A percentile compares a stretch with the other conserved stretches of the same genome.
These are phyloP conservation scores for Venturiaceae sp. DNA, from an alignment of 2,329 filamentous ascomycete species.

Conservation along the genomic window DNA sequence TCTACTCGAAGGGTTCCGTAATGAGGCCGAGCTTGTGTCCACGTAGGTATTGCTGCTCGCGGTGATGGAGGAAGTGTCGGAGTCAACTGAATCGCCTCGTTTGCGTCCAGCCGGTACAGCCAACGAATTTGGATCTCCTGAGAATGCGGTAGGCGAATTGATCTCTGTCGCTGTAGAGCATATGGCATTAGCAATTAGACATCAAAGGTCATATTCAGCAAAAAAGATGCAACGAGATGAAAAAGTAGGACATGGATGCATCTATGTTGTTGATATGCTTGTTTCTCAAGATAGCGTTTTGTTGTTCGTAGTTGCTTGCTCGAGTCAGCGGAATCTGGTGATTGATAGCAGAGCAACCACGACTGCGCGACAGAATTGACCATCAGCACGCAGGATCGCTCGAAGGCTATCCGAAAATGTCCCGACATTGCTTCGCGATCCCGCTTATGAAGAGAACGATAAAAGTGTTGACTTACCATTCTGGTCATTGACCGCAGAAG, in stretches of 20 bases:
- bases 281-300: no score
- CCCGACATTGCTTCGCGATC: no score
- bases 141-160: slow-evolving; percentile 4
- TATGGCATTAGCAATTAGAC: background rate
- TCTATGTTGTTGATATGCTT: background rate
- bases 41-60: slow-evolving; percentile 6
- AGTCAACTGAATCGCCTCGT: slow-evolving; percentile 55
- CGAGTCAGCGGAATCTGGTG: no score
- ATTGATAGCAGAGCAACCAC: no score
- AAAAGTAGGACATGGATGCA: background rate
- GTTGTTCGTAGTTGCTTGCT: no score
- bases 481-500: slow-evolving; percentile 32
- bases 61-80: background rate
- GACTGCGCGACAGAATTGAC: no score
- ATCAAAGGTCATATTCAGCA: background rate
- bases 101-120: slow-evolving; percentile 51
- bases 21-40: background rate
- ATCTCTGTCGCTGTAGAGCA: slow-evolving; percentile 3
- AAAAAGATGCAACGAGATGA: background rate
- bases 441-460: no score
- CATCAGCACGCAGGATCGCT: no score
- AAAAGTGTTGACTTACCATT: slow-evolving; percentile 23
- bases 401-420: no score
- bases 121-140: slow-evolving; percentile 7
- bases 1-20: background rate